Evolutionary conservation across 2,329 filamentous ascomycete species (phyloP), one percentile per base, ranked within the genome.

Genomic region (Nannizziopsis arthrosporioides): DNA sequence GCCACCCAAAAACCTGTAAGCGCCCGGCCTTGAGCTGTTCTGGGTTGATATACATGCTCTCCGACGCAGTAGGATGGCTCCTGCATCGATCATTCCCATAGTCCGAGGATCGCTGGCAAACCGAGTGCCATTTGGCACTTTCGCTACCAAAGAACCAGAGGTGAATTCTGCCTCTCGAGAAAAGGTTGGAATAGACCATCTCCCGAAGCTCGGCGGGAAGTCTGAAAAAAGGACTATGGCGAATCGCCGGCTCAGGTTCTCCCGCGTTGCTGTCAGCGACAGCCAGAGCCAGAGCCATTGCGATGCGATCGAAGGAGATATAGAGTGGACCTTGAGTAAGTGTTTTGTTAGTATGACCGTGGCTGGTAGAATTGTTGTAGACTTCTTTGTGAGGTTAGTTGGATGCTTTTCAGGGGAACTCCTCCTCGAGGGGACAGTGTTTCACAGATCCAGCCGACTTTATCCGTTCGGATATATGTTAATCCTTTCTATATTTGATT

Each of bases 1-100:
- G 27, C 45, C 45, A 47, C 17, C 45, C 45, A 37, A 47, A 47
- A 1, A 47, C 45, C 15, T 18, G 45, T 32, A 47, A n/a, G 11
- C 45, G 38, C 19, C 30, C 37, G n/a, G 18, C 19, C n/a, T 42
- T 10, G 8, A 31, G 19, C 15, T 47, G 45, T 30, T 47, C 45
- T 9, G 3, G 38, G 12, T 37, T 27, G 7, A 42, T 5, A 30
- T 5, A 36, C 30, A n/a, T 42, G 30, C 17, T 47, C 30, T 47
- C 37, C 5, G 38, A 30, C 2, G 38, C 45, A 7, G 39, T 17
- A n/a, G 45, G 45, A 22, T 37, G 45, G 10, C 37, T 42, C 31
- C 45, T 35, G 14, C 45, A 47, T 11, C 45, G 45, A 30, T 47
- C 45, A 11, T 41, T 47, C 30, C 45, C 45, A 42, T 47, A 30